Evolutionary conservation across 179 eudicot species (phyloP).

Genomic region (Camellia oleifera): DNA sequence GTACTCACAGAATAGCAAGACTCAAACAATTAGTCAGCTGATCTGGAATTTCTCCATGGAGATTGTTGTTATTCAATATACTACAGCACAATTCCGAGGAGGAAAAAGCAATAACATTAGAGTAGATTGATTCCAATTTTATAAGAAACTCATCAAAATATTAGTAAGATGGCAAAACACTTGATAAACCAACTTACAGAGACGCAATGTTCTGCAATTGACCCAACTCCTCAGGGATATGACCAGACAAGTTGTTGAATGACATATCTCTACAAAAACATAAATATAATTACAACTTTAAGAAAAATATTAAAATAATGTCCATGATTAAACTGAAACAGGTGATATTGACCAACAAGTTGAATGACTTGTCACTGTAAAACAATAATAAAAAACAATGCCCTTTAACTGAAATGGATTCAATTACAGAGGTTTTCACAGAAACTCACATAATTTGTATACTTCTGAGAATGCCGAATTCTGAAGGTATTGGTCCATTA

Average conservation of each 20-base stretch:
- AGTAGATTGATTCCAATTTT: background rate
- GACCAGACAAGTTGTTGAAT: constrained; percentile 44
- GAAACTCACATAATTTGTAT: constrained; percentile 46
- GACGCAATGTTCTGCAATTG: constrained; percentile 52
- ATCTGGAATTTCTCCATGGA: constrained; percentile 52
- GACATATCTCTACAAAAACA: constrained; percentile 26
- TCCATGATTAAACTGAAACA: too few species aligned
- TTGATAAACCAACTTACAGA: constrained; percentile 37
- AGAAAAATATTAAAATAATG: too few species aligned
- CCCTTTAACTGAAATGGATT: background rate
- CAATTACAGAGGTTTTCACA: background rate
- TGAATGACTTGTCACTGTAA: constrained; percentile 47
- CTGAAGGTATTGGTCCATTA: constrained; percentile 44
- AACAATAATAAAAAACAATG: background rate
- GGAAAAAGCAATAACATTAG: background rate
- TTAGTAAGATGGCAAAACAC: background rate
- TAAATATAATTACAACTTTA: too few species aligned
- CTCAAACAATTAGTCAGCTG: constrained; percentile 58
- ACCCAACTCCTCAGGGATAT: constrained; percentile 56
- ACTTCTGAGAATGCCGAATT: constrained; percentile 57
- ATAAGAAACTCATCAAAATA: background rate
- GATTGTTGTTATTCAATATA: constrained; percentile 49
- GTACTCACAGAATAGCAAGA: constrained; percentile 49
- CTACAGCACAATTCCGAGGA: constrained; percentile 26
- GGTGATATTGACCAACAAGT: constrained; percentile 25